These are phyloP conservation scores for Candida jianshihensis DNA, from an alignment of 805 yeast species.

Conservation along the genomic window DNA sequence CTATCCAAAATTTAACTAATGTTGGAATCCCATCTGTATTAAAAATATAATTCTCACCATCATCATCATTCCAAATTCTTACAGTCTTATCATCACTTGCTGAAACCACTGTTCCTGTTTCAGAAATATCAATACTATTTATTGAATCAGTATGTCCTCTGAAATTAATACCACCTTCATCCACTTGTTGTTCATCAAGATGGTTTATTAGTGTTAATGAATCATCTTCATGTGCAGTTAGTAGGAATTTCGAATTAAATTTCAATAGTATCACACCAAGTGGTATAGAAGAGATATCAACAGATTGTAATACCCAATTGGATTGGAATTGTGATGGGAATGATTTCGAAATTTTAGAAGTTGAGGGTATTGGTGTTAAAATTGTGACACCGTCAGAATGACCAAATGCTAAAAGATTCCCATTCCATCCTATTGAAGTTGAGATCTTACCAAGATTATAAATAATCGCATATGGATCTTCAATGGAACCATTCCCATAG, in stretches of 20 bases:
- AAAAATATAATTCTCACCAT: slow-evolving; percentile 7
- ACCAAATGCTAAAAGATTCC: slow-evolving; percentile 14
- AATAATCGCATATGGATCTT: slow-evolving; percentile 18
- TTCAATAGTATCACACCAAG: slow-evolving; percentile 11
- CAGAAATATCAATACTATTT: slow-evolving; percentile 25
- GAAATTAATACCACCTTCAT: slow-evolving; percentile 5
- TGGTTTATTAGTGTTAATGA: slow-evolving; percentile 17
- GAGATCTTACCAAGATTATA: slow-evolving; percentile 16
- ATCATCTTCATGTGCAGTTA: slow-evolving; percentile 14
- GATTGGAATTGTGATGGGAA: slow-evolving; percentile 18
- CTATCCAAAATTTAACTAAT: slow-evolving; percentile 27
- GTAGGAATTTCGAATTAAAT: slow-evolving; percentile 18
- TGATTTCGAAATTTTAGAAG: slow-evolving; percentile 16
- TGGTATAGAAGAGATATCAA: slow-evolving; percentile 4
- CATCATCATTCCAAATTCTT: slow-evolving; percentile 23
- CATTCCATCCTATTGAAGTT: slow-evolving; percentile 19
- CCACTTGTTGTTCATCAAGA: slow-evolving; percentile 11
- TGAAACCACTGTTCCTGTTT: slow-evolving; percentile 23
- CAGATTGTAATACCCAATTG: slow-evolving; percentile 19
- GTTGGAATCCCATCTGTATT: slow-evolving; percentile 18
- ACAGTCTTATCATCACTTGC: slow-evolving; percentile 26
- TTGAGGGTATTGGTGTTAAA: slow-evolving; percentile 18
- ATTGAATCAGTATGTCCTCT: slow-evolving; percentile 21
- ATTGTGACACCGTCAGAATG: slow-evolving; percentile 18
- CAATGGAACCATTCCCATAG: slow-evolving; percentile 10